phyloP scores from a whole-genome alignment of 108 stramenopile genomes.

The Cyclotella choctawhatcheeana region DNA sequence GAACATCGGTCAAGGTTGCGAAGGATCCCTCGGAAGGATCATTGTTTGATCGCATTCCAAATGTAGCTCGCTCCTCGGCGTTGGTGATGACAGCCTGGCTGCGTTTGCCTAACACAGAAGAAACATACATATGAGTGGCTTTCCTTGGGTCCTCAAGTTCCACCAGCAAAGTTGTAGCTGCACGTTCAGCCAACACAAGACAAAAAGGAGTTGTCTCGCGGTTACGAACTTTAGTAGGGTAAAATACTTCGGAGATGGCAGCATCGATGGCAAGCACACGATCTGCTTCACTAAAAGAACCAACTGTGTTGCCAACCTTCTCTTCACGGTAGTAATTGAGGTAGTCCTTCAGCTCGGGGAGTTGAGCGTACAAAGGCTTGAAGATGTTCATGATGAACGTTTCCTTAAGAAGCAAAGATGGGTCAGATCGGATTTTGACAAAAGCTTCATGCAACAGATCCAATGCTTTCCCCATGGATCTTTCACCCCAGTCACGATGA shows the following conservation, averaged over 20 bases:
- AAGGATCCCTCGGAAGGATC: constrained; percentile 24
- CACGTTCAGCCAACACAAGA: not conserved
- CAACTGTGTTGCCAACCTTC: constrained; percentile 11
- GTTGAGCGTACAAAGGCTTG: not conserved
- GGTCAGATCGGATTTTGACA: not conserved
- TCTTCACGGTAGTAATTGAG: constrained; percentile 19
- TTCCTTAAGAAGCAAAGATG: not conserved
- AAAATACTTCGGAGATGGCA: constrained; percentile 15
- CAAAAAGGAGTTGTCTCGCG: not conserved
- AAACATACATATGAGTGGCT: not conserved
- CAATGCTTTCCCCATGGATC: constrained; percentile 8
- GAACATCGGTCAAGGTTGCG: constrained; percentile 9
- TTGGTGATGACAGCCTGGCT: constrained; percentile 6
- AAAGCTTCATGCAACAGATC: constrained; percentile 14
- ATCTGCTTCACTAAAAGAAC: not conserved
- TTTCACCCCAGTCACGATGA: constrained; percentile 16
- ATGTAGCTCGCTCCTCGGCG: not conserved
- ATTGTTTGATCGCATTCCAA: constrained; percentile 27
- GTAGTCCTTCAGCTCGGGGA: constrained; percentile 14
- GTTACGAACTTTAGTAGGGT: constrained; percentile 6
- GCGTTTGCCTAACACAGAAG: not conserved
- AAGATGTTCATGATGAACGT: constrained; percentile 8
- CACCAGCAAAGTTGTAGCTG: not conserved
- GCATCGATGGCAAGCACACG: constrained; percentile 13
- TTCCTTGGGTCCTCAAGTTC: not conserved